Evolutionary conservation across 164 flowering plant genomes (phyloP).

Genomic region (Vitis rotundifolia): DNA sequence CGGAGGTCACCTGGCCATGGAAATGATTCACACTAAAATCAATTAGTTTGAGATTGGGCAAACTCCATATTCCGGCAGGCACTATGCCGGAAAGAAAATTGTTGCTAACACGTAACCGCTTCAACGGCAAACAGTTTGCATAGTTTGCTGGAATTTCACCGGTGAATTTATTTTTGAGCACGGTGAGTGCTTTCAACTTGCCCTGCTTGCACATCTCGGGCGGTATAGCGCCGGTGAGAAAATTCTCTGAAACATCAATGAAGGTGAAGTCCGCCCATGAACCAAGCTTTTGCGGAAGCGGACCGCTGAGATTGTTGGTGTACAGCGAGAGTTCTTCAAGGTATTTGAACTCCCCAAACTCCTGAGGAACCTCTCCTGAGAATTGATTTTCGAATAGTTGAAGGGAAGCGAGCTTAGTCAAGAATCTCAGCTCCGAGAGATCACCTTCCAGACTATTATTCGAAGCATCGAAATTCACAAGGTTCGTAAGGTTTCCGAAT

Average conservation of each 20-base stretch:
- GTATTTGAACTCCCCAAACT: conserved; percentile 39
- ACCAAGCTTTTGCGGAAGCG: conserved; percentile 35
- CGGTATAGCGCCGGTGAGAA: conserved; percentile 36
- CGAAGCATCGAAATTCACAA: conserved; percentile 32
- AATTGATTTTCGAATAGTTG: conserved; percentile 40
- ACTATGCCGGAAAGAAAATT: conserved; percentile 51
- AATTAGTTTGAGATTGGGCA: conserved; percentile 39
- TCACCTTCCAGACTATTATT: conserved; percentile 35
- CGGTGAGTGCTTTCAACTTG: conserved; percentile 23
- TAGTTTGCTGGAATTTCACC: conserved; percentile 47
- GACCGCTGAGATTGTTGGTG: conserved; percentile 38
- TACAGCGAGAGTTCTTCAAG: conserved; percentile 32
- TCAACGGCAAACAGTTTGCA: conserved; percentile 37
- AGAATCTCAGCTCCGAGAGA: conserved; percentile 32
- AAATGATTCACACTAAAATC: conserved; percentile 39
- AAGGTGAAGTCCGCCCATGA: conserved; percentile 28
- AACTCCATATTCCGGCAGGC: conserved; percentile 52
- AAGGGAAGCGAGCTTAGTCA: conserved; percentile 30
- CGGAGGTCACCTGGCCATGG: conserved; percentile 29
- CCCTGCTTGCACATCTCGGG: conserved; percentile 49
- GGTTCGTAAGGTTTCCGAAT: conserved; percentile 33
- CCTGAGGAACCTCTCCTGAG: conserved; percentile 35
- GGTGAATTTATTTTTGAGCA: conserved; percentile 40
- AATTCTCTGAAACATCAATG: conserved; percentile 47
- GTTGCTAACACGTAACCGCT: conserved; percentile 38